These are phyloP conservation scores for Aspergillus sp. DNA, from an alignment of 2,329 filamentous ascomycete genomes.

Conservation along the genomic window DNA sequence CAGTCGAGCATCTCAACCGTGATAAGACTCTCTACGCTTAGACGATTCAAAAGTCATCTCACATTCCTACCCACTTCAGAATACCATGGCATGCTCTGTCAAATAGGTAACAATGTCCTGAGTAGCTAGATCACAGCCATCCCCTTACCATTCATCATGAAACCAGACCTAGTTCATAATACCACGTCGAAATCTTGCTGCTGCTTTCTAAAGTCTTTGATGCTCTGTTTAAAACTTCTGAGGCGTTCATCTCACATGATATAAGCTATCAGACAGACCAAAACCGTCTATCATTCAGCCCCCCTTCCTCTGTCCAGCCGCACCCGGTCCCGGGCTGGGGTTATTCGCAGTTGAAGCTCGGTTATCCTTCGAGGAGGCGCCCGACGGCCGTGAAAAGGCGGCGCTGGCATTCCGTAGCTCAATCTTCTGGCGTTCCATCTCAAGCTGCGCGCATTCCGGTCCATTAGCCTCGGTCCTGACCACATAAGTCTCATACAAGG, in stretches of 20 bases:
- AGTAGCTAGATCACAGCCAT: too few species aligned
- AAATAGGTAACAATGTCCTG: too few species aligned
- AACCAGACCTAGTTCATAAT: too few species aligned
- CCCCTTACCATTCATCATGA: too few species aligned
- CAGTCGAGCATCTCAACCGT: too few species aligned
- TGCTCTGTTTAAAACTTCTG: background rate
- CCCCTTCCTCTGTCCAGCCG: slow-evolving; percentile 30
- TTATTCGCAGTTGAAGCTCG: slow-evolving; percentile 15
- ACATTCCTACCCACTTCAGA: too few species aligned
- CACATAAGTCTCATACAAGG: background rate
- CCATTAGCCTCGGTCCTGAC: slow-evolving; percentile 3
- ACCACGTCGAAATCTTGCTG: too few species aligned
- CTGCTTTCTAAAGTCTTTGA: too few species aligned
- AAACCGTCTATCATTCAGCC: slow-evolving; percentile 18
- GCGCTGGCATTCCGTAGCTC: slow-evolving; percentile 43
- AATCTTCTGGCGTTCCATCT: slow-evolving; percentile 51
- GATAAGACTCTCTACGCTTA: too few species aligned
- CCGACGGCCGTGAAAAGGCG: slow-evolving; percentile 26
- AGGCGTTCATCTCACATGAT: background rate
- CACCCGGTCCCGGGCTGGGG: slow-evolving; percentile 22
- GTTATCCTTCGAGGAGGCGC: slow-evolving; percentile 10
- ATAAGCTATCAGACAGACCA: background rate
- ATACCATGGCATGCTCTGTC: too few species aligned
- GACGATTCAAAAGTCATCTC: too few species aligned
- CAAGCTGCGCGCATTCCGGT: slow-evolving; percentile 29